A percentile compares a stretch with the other conserved stretches of the same genome.
Evolutionary conservation across 169 alveolate genomes (phyloP).

Genomic region (Plasmodium cynomolgi): DNA sequence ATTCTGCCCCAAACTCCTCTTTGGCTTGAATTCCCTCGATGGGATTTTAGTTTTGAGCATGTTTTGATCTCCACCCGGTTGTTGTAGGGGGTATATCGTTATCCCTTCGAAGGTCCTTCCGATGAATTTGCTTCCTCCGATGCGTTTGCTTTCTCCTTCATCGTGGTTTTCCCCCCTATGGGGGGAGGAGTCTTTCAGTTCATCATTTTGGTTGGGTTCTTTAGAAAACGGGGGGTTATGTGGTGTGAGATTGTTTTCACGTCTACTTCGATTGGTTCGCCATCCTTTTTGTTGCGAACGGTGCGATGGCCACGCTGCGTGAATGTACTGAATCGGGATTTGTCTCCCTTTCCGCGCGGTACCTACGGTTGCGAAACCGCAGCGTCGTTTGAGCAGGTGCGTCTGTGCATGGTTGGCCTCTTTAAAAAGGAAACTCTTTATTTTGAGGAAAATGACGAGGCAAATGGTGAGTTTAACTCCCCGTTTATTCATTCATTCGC

Average conservation of each 20-base stretch:
- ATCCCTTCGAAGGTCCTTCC: constrained; percentile 55
- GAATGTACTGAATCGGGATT: not conserved
- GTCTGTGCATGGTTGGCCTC: not conserved
- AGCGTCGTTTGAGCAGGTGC: not conserved
- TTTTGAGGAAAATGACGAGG: not conserved
- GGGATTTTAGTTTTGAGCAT: constrained; percentile 28
- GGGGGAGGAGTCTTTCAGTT: not conserved
- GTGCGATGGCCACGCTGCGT: not conserved
- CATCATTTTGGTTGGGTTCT: not conserved
- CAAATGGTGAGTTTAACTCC: not conserved
- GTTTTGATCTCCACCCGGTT: constrained; percentile 1
- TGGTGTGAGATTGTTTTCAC: not conserved
- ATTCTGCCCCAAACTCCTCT: constrained; percentile 89
- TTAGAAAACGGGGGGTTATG: not conserved
- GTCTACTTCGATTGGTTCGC: not conserved
- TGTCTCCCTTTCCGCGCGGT: not conserved
- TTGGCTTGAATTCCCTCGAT: constrained; percentile 82
- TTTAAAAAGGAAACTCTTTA: not conserved
- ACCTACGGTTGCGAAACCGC: not conserved
- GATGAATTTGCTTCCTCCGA: constrained; percentile 1
- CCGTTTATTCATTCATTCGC: constrained; percentile 23
- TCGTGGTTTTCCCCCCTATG: not conserved
- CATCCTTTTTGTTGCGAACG: not conserved
- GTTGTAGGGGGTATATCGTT: constrained; percentile 29
- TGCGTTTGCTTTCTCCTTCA: not conserved